Conservation (phyloP, 75 land plant species). For the Cunninghamia lanceolata region DNA sequence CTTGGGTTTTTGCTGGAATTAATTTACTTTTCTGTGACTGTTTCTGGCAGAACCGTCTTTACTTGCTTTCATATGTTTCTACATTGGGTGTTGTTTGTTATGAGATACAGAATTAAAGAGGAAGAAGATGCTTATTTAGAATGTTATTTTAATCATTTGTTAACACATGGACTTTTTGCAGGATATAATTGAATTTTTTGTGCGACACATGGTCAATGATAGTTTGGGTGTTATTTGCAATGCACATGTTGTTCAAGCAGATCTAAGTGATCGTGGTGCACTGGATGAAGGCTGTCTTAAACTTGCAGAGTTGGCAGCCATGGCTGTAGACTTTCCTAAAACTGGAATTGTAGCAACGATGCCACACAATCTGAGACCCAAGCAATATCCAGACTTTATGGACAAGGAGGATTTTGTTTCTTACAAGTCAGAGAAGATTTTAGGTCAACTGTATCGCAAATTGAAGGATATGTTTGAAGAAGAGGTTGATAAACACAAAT, state of each 20-base stretch:
- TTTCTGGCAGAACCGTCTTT: neutral
- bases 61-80: neutral
- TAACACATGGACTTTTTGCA: constrained; percentile 18
- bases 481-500: constrained; percentile 13
- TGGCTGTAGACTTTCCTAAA: constrained; percentile 92
- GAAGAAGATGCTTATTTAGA: neutral
- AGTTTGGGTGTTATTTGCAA: constrained; percentile 81
- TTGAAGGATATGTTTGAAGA: constrained; percentile 35
- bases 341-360: constrained; percentile 78
- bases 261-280: constrained; percentile 70
- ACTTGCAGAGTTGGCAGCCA: constrained; percentile 80
- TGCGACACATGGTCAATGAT: constrained; percentile 74
- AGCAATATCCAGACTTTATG: constrained; percentile 90
- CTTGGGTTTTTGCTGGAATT: neutral
- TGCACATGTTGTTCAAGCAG: constrained; percentile 97
- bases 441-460: constrained; percentile 68
- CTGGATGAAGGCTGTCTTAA: constrained; percentile 61
- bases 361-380: constrained; percentile 67
- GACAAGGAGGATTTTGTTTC: constrained; percentile 57
- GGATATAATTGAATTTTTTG: constrained; percentile 83
- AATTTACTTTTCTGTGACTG: neutral
- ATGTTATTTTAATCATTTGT: neutral
- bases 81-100: neutral
- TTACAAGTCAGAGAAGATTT: constrained; percentile 65
- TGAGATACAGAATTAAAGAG: neutral